Evolutionary conservation across 164 flowering plant species (phyloP).

Genomic region (Vitis amurensis): DNA sequence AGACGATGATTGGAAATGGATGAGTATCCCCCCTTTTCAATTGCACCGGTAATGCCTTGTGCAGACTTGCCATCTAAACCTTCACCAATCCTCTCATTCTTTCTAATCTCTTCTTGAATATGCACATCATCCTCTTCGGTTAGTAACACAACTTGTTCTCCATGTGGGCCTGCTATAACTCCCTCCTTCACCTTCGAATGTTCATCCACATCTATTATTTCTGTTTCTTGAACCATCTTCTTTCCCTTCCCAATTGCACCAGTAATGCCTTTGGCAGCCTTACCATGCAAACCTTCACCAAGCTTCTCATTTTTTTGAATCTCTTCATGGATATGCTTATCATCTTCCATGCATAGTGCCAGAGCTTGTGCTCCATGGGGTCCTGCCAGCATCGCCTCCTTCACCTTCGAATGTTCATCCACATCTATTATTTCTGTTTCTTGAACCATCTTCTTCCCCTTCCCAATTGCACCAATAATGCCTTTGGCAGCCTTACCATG

Average conservation of each 20-base stretch:
- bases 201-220: constrained; percentile 13
- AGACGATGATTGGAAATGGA: constrained; percentile 14
- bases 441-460: not conserved
- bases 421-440: constrained; percentile 7
- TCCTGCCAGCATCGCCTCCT: constrained; percentile 3
- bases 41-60: constrained; percentile 1
- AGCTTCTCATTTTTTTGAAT: constrained; percentile 23
- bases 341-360: constrained; percentile 37
- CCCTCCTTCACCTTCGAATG: constrained; percentile 6
- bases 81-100: constrained; percentile 20
- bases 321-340: constrained; percentile 32
- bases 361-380: constrained; percentile 23
- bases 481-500: constrained; percentile 16
- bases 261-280: constrained; percentile 5
- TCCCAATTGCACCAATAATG: not conserved
- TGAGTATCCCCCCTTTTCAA: constrained; percentile 14
- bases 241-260: not conserved
- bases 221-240: not conserved
- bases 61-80: constrained; percentile 20
- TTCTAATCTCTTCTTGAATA: constrained; percentile 25
- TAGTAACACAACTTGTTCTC: constrained; percentile 21
- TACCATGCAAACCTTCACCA: constrained; percentile 23
- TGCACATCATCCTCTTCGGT: constrained; percentile 43
- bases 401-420: constrained; percentile 12
- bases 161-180: constrained; percentile 21